Evolutionary conservation across 2,329 filamentous ascomycete genomes (phyloP), one percentile per base, ranked within the genome.

Genomic region (Alternaria longipes): DNA sequence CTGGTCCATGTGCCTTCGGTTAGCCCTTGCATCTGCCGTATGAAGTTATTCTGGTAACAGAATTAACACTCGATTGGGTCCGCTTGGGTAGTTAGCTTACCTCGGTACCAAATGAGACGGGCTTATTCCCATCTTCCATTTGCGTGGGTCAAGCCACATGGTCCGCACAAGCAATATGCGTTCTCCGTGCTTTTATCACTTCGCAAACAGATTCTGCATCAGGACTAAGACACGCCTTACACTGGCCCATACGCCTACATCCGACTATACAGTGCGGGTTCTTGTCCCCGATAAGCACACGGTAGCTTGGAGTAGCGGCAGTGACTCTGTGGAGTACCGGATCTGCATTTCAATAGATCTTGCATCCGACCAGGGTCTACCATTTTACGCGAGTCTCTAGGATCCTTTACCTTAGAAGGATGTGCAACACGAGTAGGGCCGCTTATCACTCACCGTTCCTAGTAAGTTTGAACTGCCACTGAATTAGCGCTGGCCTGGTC

Each of bases 271-370:
- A 20, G 45, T 46, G 41, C 40, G 34, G 47, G 42, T 18, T 28
- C 22, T 36, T 36, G 41, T 26, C 26, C 24, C 47, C 47, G 30
- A 51, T 57, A 57, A 56, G 54, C 46, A 45, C 12, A 42, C 28
- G n/a, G 32, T 53, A 49, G 53, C 34, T 52, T 36, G 32, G 47
- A 8, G 20, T 52, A 42, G 44, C 41, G 28, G 55, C 59, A 49
- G 24, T 49, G 45, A 44, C 36, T 28, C 44, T 41, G 49, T 50
- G 59, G 59, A 58, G 54, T 53, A 40, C 28, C 47, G 18, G 54
- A 49, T 47, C 54, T 53, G 44, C 46, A 45, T 55, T 62, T 53
- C 62, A 59, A 61, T 64, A 64, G 45, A 64, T 64, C 46, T 49
- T 62, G 51, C 54, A 55, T 54, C 41, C 36, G 24, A 38, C 54